These are phyloP conservation scores for Fusarium denticulatum DNA, from an alignment of 2,329 filamentous ascomycete genomes.

Conservation along the genomic window DNA sequence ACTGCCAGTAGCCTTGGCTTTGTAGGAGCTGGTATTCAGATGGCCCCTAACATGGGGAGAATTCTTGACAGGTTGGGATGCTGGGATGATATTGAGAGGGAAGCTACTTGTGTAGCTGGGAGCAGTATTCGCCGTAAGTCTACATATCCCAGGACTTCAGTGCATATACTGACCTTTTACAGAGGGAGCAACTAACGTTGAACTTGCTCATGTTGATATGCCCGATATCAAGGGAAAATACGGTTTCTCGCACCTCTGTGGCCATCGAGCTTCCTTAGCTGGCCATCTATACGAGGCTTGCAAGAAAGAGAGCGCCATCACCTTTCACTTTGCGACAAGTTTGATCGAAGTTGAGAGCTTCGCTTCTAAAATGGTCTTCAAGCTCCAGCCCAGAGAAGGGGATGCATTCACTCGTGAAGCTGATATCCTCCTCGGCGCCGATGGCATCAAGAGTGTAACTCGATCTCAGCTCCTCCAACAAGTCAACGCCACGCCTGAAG, in stretches of 20 bases:
- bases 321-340: slow-evolving; percentile 68
- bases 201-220: slow-evolving; percentile 77
- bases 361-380: slow-evolving; percentile 35
- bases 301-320: slow-evolving; percentile 68
- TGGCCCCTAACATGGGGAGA: slow-evolving; percentile 83
- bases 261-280: slow-evolving; percentile 78
- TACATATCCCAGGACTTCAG: neutral
- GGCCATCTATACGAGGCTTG: slow-evolving; percentile 76
- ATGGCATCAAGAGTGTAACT: slow-evolving; percentile 63
- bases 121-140: slow-evolving; percentile 45
- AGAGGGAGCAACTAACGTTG: slow-evolving; percentile 76
- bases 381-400: slow-evolving; percentile 31
- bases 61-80: slow-evolving; percentile 78
- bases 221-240: slow-evolving; percentile 74
- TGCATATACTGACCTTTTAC: neutral
- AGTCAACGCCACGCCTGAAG: slow-evolving; percentile 57
- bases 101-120: slow-evolving; percentile 40
- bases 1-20: slow-evolving; percentile 38
- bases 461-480: slow-evolving; percentile 62
- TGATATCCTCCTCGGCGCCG: slow-evolving; percentile 62
- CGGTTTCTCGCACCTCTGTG: slow-evolving; percentile 81
- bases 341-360: slow-evolving; percentile 41
- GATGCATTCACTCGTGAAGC: slow-evolving; percentile 43
- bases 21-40: slow-evolving; percentile 85
- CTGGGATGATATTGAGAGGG: slow-evolving; percentile 69